phyloP scores from a whole-genome alignment of 75 land plant genomes.

The Selaginella tamariscina region DNA sequence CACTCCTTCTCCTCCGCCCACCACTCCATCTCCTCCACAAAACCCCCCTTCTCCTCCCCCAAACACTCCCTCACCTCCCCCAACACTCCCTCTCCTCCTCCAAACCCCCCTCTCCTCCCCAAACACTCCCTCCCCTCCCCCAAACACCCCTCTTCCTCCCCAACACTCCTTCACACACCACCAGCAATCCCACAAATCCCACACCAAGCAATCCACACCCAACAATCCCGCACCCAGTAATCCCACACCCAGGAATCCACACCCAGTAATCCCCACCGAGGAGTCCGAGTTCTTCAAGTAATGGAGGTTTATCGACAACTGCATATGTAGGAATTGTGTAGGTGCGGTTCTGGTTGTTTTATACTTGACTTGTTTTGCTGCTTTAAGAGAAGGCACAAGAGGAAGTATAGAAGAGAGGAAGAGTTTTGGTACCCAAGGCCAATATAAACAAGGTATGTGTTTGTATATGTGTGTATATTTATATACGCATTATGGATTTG shows the following conservation, averaged over 20 bases:
- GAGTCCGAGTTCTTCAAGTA: not conserved
- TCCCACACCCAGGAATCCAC: too few species aligned
- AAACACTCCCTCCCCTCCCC: not conserved
- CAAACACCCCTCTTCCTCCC: too few species aligned
- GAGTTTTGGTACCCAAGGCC: not conserved
- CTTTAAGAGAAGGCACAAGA: not conserved
- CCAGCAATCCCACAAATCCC: too few species aligned
- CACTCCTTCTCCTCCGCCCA: not conserved
- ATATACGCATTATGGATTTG: too few species aligned
- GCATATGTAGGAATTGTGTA: not conserved
- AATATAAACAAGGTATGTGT: not conserved
- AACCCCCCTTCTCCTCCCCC: not conserved
- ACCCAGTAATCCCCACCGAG: not conserved
- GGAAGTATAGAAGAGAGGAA: not conserved
- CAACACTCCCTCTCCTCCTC: too few species aligned
- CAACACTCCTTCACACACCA: too few species aligned
- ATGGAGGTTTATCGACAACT: not conserved
- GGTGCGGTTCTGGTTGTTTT: not conserved
- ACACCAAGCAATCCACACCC: too few species aligned
- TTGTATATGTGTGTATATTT: not conserved
- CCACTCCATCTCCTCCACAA: not conserved
- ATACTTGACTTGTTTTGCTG: not conserved
- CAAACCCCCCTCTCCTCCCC: not conserved
- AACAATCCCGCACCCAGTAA: too few species aligned
- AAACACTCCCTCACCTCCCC: not conserved